Evolutionary conservation across 2,329 filamentous ascomycete species (phyloP).

Genomic region (Karstenula rhodostoma): DNA sequence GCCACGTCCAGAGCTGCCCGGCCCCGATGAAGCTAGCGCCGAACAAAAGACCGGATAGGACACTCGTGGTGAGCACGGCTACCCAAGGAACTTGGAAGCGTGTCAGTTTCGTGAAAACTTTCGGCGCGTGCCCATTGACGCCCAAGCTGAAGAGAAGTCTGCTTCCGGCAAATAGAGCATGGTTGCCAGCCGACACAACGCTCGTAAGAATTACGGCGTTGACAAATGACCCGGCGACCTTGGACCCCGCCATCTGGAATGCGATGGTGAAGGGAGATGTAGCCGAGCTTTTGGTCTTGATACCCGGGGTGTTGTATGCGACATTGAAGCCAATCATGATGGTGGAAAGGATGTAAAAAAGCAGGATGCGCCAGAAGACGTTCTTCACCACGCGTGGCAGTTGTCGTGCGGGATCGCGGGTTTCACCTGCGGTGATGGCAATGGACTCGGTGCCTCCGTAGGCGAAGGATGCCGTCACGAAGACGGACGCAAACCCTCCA

Average conservation of each 20-base stretch:
- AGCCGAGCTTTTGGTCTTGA: constrained; percentile 45
- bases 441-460: constrained; percentile 80
- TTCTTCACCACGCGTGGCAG: constrained; percentile 89
- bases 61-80: constrained; percentile 42
- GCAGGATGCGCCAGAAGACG: constrained; percentile 70
- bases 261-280: constrained; percentile 73
- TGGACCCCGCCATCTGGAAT: constrained; percentile 68
- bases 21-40: constrained; percentile 55
- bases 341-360: constrained; percentile 54
- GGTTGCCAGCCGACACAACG: constrained; percentile 66
- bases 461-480: constrained; percentile 77
- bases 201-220: constrained; percentile 71
- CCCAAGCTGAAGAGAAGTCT: constrained; percentile 64
- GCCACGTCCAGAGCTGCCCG: constrained; percentile 64
- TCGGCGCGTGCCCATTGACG: constrained; percentile 71
- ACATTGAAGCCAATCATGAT: constrained; percentile 55
- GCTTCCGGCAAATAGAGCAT: constrained; percentile 62
- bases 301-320: constrained; percentile 46
- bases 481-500: constrained; percentile 71
- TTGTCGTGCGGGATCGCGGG: constrained; percentile 79
- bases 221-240: constrained; percentile 68
- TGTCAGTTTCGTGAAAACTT: constrained; percentile 66
- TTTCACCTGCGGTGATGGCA: constrained; percentile 79
- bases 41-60: constrained; percentile 51
- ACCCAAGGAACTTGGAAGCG: constrained; percentile 53